These are phyloP conservation scores for Aspergillus nomiae DNA, from an alignment of 2,329 filamentous ascomycete species.

Conservation along the genomic window DNA sequence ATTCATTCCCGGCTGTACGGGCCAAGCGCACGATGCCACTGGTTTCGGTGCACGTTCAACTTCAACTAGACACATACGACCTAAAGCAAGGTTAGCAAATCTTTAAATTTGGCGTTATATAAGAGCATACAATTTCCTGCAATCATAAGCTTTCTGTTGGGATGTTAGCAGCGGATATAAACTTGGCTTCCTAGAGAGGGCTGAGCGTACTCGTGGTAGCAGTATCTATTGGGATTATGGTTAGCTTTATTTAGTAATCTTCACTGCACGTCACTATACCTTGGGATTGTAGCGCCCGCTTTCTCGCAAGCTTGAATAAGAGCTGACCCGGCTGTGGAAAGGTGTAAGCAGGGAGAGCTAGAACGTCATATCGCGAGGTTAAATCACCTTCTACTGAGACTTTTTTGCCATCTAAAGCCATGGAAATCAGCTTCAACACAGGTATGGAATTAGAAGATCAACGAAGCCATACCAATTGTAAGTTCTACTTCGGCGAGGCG, in stretches of 20 bases:
- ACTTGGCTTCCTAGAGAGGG: conserved; percentile 18
- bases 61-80: conserved; percentile 97
- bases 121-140: conserved; percentile 78
- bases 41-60: conserved; percentile 96
- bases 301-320: conserved; percentile 99
- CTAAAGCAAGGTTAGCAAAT: conserved; percentile 26
- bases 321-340: conserved; percentile 77
- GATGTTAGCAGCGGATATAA: conserved; percentile 27
- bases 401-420: conserved; percentile 83
- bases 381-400: conserved; percentile 89
- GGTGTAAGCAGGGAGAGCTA: conserved; percentile 27
- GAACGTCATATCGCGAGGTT: neutral
- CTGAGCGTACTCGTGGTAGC: conserved; percentile 86
- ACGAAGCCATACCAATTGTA: conserved; percentile 73
- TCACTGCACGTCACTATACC: conserved; percentile 52
- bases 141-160: conserved; percentile 87
- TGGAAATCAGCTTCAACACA: conserved; percentile 53
- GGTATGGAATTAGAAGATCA: conserved; percentile 42
- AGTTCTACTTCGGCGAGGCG: conserved; percentile 92
- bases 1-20: conserved; percentile 97
- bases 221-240: conserved; percentile 68
- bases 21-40: conserved; percentile 97
- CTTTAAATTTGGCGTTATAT: neutral
- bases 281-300: conserved; percentile 85
- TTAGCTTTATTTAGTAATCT: conserved; percentile 20